Percentiles rank a stretch among this genome's conserved stretches.
phyloP scores from a whole-genome alignment of 306 rosid genomes.

The Astragalus membranaceus region DNA sequence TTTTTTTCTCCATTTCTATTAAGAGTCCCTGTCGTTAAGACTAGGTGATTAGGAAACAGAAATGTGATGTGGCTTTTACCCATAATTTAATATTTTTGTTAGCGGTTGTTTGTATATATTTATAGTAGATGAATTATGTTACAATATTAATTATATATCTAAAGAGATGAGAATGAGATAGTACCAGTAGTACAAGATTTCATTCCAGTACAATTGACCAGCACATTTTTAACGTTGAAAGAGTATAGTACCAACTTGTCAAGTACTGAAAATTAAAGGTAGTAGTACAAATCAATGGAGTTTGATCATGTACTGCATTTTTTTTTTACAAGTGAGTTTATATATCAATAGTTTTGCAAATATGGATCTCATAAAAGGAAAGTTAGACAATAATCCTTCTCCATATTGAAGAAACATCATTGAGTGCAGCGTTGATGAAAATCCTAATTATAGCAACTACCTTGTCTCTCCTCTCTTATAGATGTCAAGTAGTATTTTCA shows the following conservation, averaged over 20 bases:
- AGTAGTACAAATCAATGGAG: slow-evolving; percentile 21
- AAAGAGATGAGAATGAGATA: background rate
- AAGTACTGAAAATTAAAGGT: background rate
- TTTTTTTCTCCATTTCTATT: too few species aligned
- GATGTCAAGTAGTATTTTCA: background rate
- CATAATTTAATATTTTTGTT: too few species aligned
- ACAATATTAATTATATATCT: too few species aligned
- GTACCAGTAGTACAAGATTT: slow-evolving; percentile 20
- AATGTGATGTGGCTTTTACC: too few species aligned
- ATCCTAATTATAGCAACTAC: background rate
- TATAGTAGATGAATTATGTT: too few species aligned
- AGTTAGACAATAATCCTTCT: background rate
- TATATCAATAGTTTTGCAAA: background rate
- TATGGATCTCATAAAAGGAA: background rate
- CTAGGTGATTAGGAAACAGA: too few species aligned
- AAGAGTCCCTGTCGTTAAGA: too few species aligned
- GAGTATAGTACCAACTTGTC: background rate
- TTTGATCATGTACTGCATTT: slow-evolving; percentile 12
- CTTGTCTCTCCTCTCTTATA: background rate
- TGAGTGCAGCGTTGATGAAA: slow-evolving; percentile 98
- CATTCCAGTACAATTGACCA: background rate
- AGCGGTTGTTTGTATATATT: too few species aligned
- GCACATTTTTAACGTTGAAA: slow-evolving; percentile 5
- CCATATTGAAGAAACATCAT: slow-evolving; percentile 61
- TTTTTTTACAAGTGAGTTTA: background rate